These are phyloP conservation scores for Zasmidium citrigriseum DNA, from an alignment of 2,329 filamentous ascomycete genomes.

Conservation along the genomic window DNA sequence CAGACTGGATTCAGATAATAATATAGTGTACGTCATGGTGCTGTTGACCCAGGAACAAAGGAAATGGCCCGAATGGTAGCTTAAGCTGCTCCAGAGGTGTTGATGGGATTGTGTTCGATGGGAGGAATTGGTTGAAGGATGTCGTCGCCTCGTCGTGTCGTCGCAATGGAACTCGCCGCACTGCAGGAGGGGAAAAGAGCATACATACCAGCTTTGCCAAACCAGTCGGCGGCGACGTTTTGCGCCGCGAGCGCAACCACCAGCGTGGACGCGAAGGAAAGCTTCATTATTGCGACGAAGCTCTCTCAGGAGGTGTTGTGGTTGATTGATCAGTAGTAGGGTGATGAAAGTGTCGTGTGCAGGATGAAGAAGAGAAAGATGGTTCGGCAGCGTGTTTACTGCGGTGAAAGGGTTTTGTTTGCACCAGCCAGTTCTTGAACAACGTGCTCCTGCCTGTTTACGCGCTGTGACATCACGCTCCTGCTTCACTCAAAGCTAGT, in stretches of 20 bases:
- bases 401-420: neutral
- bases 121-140: neutral
- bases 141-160: neutral
- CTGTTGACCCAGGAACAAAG: conserved; percentile 1
- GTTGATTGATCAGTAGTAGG: neutral
- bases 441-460: neutral
- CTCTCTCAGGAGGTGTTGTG: conserved; percentile 9
- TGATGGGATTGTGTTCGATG: neutral
- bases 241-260: conserved; percentile 72
- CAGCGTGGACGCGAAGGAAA: conserved; percentile 67
- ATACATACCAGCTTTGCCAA: conserved; percentile 76
- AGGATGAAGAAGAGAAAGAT: neutral
- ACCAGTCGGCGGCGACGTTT: conserved; percentile 76
- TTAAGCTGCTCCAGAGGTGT: neutral
- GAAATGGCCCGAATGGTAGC: neutral
- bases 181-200: neutral
- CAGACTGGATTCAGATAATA: conserved; percentile 28
- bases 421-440: too few species aligned
- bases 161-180: neutral
- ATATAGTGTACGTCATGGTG: conserved; percentile 8
- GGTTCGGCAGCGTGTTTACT: too few species aligned
- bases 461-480: neutral
- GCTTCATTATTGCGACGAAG: conserved; percentile 65
- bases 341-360: neutral
- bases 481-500: too few species aligned